These are phyloP conservation scores for Citrus hindsii DNA, from an alignment of 345 rosid species.

Conservation along the genomic window DNA sequence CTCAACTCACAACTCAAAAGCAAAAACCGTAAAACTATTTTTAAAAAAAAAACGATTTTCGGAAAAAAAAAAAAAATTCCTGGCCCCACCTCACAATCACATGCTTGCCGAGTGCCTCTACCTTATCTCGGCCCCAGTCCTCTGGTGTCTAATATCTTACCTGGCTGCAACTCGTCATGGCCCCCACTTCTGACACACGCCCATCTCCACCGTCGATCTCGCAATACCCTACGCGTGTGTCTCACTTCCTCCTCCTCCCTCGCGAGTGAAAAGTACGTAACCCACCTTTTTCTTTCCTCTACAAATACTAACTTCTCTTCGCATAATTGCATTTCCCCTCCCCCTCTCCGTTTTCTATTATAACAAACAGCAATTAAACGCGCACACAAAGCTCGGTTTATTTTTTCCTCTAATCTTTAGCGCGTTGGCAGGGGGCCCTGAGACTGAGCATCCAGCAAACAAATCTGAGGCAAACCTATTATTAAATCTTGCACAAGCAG, in stretches of 20 bases:
- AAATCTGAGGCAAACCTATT: constrained; percentile 16
- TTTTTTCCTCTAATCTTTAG: neutral
- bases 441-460: constrained; percentile 20
- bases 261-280: neutral
- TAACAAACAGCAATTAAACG: neutral
- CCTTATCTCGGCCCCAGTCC: constrained; percentile 12
- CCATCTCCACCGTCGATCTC: neutral
- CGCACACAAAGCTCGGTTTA: neutral
- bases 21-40: neutral
- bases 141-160: constrained; percentile 9
- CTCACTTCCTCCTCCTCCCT: neutral
- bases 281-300: neutral
- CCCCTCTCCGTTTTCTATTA: neutral
- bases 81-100: constrained; percentile 24
- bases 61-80: neutral
- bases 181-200: constrained; percentile 18
- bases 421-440: constrained; percentile 32
- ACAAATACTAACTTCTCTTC: constrained; percentile 30
- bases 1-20: neutral
- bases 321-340: neutral
- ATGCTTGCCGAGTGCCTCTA: constrained; percentile 28
- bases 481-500: constrained; percentile 44
- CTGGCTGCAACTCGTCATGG: constrained; percentile 35
- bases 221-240: neutral
- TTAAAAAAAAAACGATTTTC: neutral